Conservation (phyloP, 768 basidiomycete species). For the Lactarius vividus region DNA sequence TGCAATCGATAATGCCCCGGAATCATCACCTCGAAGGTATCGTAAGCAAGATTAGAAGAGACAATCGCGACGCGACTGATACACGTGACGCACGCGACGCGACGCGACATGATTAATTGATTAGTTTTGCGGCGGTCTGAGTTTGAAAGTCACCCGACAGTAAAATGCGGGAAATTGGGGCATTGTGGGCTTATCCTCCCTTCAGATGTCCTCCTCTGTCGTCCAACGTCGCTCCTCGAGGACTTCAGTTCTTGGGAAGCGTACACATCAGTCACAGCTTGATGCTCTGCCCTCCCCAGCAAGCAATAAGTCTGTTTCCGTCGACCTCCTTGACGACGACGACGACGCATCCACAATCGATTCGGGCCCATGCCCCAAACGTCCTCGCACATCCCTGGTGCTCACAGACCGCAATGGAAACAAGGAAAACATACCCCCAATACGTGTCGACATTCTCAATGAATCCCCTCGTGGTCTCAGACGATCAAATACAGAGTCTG, state of each 20-base stretch:
- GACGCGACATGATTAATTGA: constrained; percentile 28
- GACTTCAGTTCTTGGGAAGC: constrained; percentile 37
- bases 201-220: constrained; percentile 19
- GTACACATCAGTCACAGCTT: constrained; percentile 32
- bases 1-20: not conserved
- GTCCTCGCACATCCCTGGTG: constrained; percentile 48
- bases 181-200: constrained; percentile 11
- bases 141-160: constrained; percentile 29
- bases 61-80: constrained; percentile 31
- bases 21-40: not conserved
- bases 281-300: constrained; percentile 38
- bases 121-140: constrained; percentile 29
- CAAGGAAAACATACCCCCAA: constrained; percentile 79
- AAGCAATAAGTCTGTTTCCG: constrained; percentile 25
- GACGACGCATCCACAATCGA: constrained; percentile 47
- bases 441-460: constrained; percentile 40
- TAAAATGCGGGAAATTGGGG: constrained; percentile 26
- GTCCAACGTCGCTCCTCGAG: constrained; percentile 27
- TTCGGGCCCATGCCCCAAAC: constrained; percentile 62
- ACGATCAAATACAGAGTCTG: constrained; percentile 37
- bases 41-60: constrained; percentile 20
- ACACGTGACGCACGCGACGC: constrained; percentile 14
- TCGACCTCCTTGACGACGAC: constrained; percentile 21
- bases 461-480: constrained; percentile 40
- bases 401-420: constrained; percentile 56